These are phyloP conservation scores for Musa troglodytarum DNA, from an alignment of 176 grass and related monocot genomes.

Conservation along the genomic window DNA sequence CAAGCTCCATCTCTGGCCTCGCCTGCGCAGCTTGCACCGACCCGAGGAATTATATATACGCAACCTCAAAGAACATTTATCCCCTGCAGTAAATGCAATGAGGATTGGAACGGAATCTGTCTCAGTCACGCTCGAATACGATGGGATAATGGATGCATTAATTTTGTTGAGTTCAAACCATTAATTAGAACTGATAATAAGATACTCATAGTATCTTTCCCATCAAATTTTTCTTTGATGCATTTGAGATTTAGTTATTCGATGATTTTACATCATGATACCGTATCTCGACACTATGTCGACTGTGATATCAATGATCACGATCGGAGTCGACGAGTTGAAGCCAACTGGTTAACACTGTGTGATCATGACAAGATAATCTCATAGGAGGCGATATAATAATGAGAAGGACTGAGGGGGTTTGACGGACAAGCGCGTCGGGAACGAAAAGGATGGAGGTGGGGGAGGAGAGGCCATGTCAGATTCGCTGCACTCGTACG, in stretches of 20 bases:
- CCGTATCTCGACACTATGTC: no score
- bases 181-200: no score
- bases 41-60: background rate
- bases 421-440: conserved; percentile 45
- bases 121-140: background rate
- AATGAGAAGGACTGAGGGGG: conserved; percentile 14
- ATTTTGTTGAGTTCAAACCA: no score
- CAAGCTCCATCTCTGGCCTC: conserved; percentile 51
- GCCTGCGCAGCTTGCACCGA: background rate
- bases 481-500: conserved; percentile 21
- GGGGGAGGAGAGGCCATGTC: conserved; percentile 23
- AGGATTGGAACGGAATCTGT: conserved; percentile 27
- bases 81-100: conserved; percentile 41
- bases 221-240: no score
- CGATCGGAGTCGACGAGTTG: no score
- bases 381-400: background rate
- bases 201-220: no score
- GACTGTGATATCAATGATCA: no score
- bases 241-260: no score
- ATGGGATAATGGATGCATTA: no score
- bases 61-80: conserved; percentile 43
- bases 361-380: no score
- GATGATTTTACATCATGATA: no score
- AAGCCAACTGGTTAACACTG: no score
- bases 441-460: conserved; percentile 28